phyloP scores from a whole-genome alignment of 176 grass and related monocot species.

The Zea mays region Zm-B73-REFERENCE-NAM-5.0 NC_050096.1:63702501-63703000 shows the following conservation, averaged over 20 bases:
- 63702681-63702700: neutral
- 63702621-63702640: neutral
- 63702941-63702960: too few relatives aligned
- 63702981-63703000: too few relatives aligned
- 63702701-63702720: neutral
- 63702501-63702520: neutral
- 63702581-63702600: neutral
- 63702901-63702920: too few relatives aligned
- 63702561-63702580: neutral
- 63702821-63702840: neutral
- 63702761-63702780: neutral
- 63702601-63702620: neutral
- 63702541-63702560: neutral
- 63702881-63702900: neutral
- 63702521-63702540: constrained; percentile 23
- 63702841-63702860: neutral
- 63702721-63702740: neutral
- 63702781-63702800: neutral
- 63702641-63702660: neutral
- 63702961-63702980: too few relatives aligned
- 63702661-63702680: neutral
- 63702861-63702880: constrained; percentile 11
- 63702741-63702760: neutral
- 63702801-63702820: neutral
- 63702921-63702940: too few relatives aligned